Conservation (phyloP, 1,284 basidiomycete species). For the Cryptococcus floricola region DNA sequence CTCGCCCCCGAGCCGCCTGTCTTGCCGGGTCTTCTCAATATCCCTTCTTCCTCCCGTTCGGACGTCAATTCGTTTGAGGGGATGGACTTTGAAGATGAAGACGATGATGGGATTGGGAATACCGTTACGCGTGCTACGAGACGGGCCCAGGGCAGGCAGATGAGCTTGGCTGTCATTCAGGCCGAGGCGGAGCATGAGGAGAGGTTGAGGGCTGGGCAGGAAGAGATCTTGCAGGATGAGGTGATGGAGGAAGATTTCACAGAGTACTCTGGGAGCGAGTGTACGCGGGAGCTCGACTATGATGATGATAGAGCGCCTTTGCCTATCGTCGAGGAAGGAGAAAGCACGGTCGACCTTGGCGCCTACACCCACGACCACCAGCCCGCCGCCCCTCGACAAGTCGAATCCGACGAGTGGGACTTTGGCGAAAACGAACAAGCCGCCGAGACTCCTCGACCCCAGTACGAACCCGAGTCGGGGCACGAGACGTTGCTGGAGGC, state of each 20-base stretch:
- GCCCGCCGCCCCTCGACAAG: too few species aligned
- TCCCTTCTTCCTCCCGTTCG: conserved; percentile 7
- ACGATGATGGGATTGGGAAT: conserved; percentile 10
- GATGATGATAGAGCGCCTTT: background rate
- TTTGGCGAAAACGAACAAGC: too few species aligned
- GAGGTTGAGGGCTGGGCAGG: conserved; percentile 16
- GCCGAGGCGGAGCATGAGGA: conserved; percentile 16
- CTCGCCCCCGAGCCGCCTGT: background rate
- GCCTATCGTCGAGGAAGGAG: background rate
- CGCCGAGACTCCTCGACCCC: background rate
- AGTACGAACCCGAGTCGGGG: conserved; percentile 9
- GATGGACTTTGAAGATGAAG: conserved; percentile 14
- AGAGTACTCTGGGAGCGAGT: background rate
- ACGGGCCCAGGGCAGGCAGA: conserved; percentile 35
- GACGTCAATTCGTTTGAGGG: conserved; percentile 15
- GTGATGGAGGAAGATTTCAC: background rate
- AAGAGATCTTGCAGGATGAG: conserved; percentile 6
- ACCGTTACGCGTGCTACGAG: conserved; percentile 28
- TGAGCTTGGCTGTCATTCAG: conserved; percentile 36
- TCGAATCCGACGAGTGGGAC: too few species aligned
- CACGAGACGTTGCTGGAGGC: conserved; percentile 26
- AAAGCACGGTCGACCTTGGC: background rate
- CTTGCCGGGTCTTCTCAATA: background rate
- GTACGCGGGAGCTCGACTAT: background rate
- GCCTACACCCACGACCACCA: too few species aligned